Conservation (phyloP, 2,329 filamentous ascomycete genomes). For the Epichloe coenophiala region DNA sequence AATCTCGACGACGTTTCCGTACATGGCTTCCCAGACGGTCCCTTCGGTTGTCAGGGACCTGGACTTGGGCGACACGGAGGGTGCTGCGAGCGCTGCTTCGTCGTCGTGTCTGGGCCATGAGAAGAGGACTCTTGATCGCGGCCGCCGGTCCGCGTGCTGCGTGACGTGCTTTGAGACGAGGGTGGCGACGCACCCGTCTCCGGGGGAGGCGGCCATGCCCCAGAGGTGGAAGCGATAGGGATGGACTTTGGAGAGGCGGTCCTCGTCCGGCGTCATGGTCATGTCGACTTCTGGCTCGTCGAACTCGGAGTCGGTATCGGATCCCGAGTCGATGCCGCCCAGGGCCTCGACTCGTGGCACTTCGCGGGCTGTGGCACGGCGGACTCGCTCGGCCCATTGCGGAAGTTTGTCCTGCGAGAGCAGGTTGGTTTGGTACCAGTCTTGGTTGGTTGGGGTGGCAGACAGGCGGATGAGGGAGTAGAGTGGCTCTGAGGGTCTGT, state of each 20-base stretch:
- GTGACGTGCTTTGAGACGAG: conserved; percentile 36
- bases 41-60: conserved; percentile 37
- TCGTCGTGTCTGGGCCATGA: conserved; percentile 14
- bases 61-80: conserved; percentile 2
- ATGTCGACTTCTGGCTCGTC: conserved; percentile 8
- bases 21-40: conserved; percentile 44
- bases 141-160: conserved; percentile 31
- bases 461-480: conserved; percentile 41
- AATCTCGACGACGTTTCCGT: conserved; percentile 35
- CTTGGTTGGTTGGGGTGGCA: conserved; percentile 34
- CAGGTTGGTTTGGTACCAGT: conserved; percentile 41
- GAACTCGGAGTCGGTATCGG: conserved; percentile 8
- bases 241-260: conserved; percentile 28
- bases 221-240: conserved; percentile 38
- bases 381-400: conserved; percentile 36
- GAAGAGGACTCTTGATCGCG: conserved; percentile 24
- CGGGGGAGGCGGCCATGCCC: conserved; percentile 39
- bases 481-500: conserved; percentile 21
- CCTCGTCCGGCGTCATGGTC: conserved; percentile 13
- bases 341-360: conserved; percentile 33
- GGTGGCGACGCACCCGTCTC: conserved; percentile 35
- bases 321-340: conserved; percentile 17
- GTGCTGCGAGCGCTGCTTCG: not conserved
- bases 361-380: conserved; percentile 27
- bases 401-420: conserved; percentile 15